These are phyloP conservation scores for Fraxinus nigra DNA, from an alignment of 305 asterid genomes.

Conservation along the genomic window DNA sequence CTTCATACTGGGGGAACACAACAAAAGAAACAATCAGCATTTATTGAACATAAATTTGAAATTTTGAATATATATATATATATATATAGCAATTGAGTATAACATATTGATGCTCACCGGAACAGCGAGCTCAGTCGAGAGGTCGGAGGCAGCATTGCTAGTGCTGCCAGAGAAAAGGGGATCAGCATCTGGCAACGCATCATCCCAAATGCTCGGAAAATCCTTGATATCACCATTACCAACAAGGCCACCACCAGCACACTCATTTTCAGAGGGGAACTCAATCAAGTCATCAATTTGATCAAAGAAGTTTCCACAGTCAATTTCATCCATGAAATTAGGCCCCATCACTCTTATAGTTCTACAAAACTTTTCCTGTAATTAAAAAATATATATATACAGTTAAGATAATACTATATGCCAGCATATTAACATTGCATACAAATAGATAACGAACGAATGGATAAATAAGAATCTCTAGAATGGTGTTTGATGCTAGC, in stretches of 20 bases:
- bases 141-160: conserved; percentile 45
- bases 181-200: conserved; percentile 46
- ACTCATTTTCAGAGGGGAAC: conserved; percentile 70
- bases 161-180: conserved; percentile 48
- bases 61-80: neutral
- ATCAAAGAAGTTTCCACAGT: conserved; percentile 82
- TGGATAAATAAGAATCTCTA: conserved; percentile 9
- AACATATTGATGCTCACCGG: conserved; percentile 54
- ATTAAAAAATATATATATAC: neutral
- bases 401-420: neutral
- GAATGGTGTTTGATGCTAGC: conserved; percentile 20
- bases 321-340: conserved; percentile 65
- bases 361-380: conserved; percentile 28
- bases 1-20: conserved; percentile 65
- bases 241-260: conserved; percentile 39
- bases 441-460: neutral
- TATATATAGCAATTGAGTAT: neutral
- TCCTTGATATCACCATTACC: conserved; percentile 51
- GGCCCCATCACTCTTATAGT: conserved; percentile 45
- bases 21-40: conserved; percentile 6
- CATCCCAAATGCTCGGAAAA: conserved; percentile 72
- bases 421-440: neutral
- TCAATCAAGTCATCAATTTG: conserved; percentile 91
- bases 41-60: neutral
- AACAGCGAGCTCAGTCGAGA: conserved; percentile 77